phyloP scores from a whole-genome alignment of 2,329 filamentous ascomycete species.

The Monosporascus cannonballus region DNA sequence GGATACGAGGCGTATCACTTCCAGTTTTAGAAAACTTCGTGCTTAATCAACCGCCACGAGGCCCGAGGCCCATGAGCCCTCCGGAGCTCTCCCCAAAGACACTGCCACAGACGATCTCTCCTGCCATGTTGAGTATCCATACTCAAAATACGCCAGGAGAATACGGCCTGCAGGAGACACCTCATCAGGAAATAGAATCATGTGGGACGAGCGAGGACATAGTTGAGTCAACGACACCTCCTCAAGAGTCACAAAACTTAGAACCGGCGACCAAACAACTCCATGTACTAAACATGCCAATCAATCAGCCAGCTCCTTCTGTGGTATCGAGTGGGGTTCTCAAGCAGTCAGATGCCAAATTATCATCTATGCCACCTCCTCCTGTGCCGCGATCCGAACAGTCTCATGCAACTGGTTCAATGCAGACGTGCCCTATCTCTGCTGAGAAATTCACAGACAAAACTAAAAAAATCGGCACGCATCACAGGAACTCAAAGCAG shows the following conservation, averaged over 20 bases:
- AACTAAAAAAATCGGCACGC: slow-evolving; percentile 1
- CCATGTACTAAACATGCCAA: slow-evolving; percentile 5
- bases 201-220: slow-evolving; percentile 3
- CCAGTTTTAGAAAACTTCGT: slow-evolving; percentile 28
- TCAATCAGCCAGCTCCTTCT: slow-evolving; percentile 1
- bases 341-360: slow-evolving; percentile 3
- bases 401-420: slow-evolving; percentile 2
- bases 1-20: slow-evolving; percentile 26
- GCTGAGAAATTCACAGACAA: neutral
- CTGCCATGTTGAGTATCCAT: slow-evolving; percentile 4
- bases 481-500: slow-evolving; percentile 14
- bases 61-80: slow-evolving; percentile 19
- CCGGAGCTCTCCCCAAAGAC: slow-evolving; percentile 32
- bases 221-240: slow-evolving; percentile 2
- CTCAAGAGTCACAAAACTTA: slow-evolving; percentile 1
- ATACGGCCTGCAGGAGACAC: neutral
- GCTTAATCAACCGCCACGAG: slow-evolving; percentile 21
- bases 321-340: neutral
- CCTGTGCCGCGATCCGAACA: slow-evolving; percentile 6
- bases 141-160: neutral
- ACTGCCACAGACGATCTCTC: slow-evolving; percentile 17
- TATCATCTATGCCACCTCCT: slow-evolving; percentile 15
- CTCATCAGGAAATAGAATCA: slow-evolving; percentile 2
- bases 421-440: neutral
- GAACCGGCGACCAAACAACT: slow-evolving; percentile 1